These are phyloP conservation scores for Xylaria sp. DNA, from an alignment of 2,329 filamentous ascomycete species.

Conservation along the genomic window DNA sequence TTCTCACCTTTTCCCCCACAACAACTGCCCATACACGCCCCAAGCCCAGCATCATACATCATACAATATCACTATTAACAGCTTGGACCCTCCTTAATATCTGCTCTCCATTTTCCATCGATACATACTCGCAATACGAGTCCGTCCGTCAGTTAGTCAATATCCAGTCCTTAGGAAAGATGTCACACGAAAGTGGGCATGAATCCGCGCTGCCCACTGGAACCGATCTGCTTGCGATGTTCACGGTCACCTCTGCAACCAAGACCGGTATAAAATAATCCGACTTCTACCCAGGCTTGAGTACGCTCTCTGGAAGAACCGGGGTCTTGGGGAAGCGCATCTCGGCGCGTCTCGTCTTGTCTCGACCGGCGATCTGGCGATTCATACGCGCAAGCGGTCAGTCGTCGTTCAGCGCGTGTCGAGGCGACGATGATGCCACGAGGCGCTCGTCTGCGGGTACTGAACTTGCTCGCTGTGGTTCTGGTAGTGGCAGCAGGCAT, in stretches of 20 bases:
- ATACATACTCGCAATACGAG: neutral
- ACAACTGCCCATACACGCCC: too few relatives aligned
- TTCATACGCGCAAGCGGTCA: conserved; percentile 26
- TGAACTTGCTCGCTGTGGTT: conserved; percentile 17
- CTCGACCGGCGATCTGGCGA: neutral
- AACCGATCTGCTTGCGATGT: conserved; percentile 14
- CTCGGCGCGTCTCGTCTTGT: conserved; percentile 11
- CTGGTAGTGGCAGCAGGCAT: conserved; percentile 25
- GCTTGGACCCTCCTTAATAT: neutral
- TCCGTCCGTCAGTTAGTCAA: conserved; percentile 22
- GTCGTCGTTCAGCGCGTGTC: conserved; percentile 1
- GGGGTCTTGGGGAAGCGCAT: conserved; percentile 30
- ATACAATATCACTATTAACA: neutral
- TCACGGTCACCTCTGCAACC: conserved; percentile 25
- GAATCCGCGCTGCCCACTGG: conserved; percentile 27
- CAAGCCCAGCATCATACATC: neutral
- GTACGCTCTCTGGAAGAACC: conserved; percentile 36
- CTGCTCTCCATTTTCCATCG: neutral
- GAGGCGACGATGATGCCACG: conserved; percentile 11
- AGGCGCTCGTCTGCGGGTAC: conserved; percentile 31
- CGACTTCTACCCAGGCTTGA: conserved; percentile 37
- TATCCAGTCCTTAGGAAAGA: conserved; percentile 19
- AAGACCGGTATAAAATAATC: conserved; percentile 30
- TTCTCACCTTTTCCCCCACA: neutral
- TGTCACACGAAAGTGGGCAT: conserved; percentile 38